Percentiles rank a stretch among this genome's conserved stretches.
phyloP scores from a whole-genome alignment of 1,284 basidiomycete genomes.

The Trametes versicolor region DNA sequence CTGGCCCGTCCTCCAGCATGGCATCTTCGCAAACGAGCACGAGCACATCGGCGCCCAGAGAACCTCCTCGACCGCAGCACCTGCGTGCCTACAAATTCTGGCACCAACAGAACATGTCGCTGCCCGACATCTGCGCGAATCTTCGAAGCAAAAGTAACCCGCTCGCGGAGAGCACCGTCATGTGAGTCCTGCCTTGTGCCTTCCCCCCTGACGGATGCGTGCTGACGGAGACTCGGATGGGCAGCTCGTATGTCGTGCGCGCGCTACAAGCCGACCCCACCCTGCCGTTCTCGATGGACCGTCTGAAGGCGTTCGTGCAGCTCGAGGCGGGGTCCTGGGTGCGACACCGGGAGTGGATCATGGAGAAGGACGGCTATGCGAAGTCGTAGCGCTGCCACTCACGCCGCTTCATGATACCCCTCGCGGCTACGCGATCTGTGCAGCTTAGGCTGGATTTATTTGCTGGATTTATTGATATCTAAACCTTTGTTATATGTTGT shows the following conservation, averaged over 20 bases:
- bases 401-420: not conserved
- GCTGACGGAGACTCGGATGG: slow-evolving; percentile 8
- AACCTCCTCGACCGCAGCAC: slow-evolving; percentile 52
- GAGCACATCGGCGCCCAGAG: not conserved
- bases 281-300: slow-evolving; percentile 50
- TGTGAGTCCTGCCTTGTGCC: slow-evolving; percentile 53
- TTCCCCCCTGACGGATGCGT: not conserved
- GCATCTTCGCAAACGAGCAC: not conserved
- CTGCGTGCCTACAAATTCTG: slow-evolving; percentile 68
- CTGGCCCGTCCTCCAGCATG: not conserved
- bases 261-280: slow-evolving; percentile 53
- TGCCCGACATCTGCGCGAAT: slow-evolving; percentile 59
- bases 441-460: not conserved
- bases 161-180: slow-evolving; percentile 62
- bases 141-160: slow-evolving; percentile 54
- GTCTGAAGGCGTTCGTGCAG: slow-evolving; percentile 50
- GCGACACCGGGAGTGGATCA: slow-evolving; percentile 51
- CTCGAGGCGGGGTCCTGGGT: slow-evolving; percentile 54
- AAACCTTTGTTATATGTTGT: no score
- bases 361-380: slow-evolving; percentile 31
- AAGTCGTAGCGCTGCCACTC: slow-evolving; percentile 2
- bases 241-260: slow-evolving; percentile 56
- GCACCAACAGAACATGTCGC: slow-evolving; percentile 52
- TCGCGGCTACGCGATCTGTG: no score
- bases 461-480: not conserved